A percentile compares a stretch with the other conserved stretches of the same genome.
Conservation (phyloP, 345 rosid genomes). For the Lepidium sativum region DNA sequence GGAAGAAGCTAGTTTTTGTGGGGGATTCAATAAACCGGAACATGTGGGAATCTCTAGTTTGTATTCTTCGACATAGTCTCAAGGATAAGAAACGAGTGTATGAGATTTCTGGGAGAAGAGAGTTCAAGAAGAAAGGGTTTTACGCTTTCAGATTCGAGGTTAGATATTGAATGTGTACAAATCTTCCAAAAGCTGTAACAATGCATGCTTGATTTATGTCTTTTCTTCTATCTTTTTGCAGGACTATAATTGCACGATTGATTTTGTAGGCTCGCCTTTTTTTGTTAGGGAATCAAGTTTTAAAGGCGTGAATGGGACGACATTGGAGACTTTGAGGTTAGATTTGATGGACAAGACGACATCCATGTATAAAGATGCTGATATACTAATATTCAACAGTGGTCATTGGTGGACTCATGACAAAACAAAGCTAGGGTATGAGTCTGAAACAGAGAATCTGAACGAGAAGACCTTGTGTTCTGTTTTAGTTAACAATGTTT, state of each 20-base stretch:
- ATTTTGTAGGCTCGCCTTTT: conserved; percentile 73
- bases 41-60: conserved; percentile 95
- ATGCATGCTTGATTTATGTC: not conserved
- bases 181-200: not conserved
- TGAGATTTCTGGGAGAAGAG: conserved; percentile 66
- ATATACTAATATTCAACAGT: conserved; percentile 70
- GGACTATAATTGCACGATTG: conserved; percentile 85
- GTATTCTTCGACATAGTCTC: conserved; percentile 62
- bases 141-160: conserved; percentile 86
- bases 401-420: conserved; percentile 99
- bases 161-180: conserved; percentile 10
- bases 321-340: conserved; percentile 63
- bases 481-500: not conserved
- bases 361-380: conserved; percentile 66
- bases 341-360: conserved; percentile 77
- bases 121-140: conserved; percentile 73
- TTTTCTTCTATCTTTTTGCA: conserved; percentile 4
- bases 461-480: not conserved
- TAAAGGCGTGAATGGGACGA: conserved; percentile 39
- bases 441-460: not conserved
- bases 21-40: conserved; percentile 85
- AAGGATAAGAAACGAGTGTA: conserved; percentile 55
- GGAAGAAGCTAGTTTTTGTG: conserved; percentile 74
- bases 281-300: conserved; percentile 74
- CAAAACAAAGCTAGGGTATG: conserved; percentile 80